Conservation (phyloP, 73 alveolate genomes). For the Paramecium pentaurelia region DNA sequence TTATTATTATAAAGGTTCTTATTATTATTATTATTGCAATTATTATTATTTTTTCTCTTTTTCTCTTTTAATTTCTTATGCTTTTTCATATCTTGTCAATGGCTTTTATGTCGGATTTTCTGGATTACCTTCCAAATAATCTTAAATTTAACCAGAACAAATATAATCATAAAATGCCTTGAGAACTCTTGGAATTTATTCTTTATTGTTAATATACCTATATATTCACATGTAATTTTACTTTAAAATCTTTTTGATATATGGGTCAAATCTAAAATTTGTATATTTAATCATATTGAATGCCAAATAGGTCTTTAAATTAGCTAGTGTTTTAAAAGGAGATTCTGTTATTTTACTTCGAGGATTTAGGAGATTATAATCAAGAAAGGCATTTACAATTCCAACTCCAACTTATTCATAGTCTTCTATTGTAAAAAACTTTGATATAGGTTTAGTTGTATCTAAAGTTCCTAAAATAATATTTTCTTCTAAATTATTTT, state of each 20-base stretch:
- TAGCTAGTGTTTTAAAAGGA: neutral
- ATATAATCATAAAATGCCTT: conserved; percentile 45
- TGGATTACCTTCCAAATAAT: neutral
- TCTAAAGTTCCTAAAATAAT: neutral
- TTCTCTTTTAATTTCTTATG: neutral
- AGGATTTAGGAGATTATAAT: conserved; percentile 35
- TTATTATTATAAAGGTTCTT: neutral
- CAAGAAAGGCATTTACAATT: conserved; percentile 45
- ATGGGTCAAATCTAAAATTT: conserved; percentile 15
- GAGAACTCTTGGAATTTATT: conserved; percentile 41
- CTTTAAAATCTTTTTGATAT: conserved; percentile 47
- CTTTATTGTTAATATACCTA: conserved; percentile 30
- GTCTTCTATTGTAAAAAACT: conserved; percentile 15
- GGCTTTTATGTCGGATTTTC: neutral
- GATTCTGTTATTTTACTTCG: conserved; percentile 23
- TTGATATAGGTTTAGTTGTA: neutral
- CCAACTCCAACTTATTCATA: conserved; percentile 27
- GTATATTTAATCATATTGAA: neutral
- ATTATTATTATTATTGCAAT: neutral
- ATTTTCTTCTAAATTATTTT: neutral
- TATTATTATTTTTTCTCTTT: neutral
- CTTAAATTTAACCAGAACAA: conserved; percentile 10
- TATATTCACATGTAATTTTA: neutral
- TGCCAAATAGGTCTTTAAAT: conserved; percentile 4
- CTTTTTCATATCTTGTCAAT: conserved; percentile 6